A percentile compares a stretch with the other conserved stretches of the same genome.
These are phyloP conservation scores for Adenanthera pavonina DNA, from an alignment of 306 rosid species.

Conservation along the genomic window DNA sequence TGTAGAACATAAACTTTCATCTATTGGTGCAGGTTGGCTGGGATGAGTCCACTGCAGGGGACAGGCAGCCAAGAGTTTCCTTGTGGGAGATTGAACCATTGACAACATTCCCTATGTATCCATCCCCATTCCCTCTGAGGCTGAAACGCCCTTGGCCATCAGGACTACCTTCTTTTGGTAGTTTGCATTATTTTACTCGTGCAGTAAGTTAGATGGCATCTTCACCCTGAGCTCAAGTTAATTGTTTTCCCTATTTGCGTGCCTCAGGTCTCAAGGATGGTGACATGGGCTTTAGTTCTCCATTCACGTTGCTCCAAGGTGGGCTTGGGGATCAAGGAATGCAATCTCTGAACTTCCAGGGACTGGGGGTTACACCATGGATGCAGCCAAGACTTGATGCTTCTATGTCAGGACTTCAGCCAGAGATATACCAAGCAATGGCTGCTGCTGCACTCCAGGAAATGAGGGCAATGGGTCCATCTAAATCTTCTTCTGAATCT, in stretches of 20 bases:
- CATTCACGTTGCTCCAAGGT: constrained; percentile 78
- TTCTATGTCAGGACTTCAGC: constrained; percentile 71
- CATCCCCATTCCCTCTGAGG: constrained; percentile 82
- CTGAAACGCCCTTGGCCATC: constrained; percentile 93
- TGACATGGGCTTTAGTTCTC: constrained; percentile 70
- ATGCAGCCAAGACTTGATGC: constrained; percentile 84
- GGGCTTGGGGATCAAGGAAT: constrained; percentile 77
- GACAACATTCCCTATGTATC: constrained; percentile 93
- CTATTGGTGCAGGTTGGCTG: constrained; percentile 78
- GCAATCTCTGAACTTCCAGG: constrained; percentile 77
- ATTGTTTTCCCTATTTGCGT: constrained; percentile 21
- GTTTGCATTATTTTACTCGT: constrained; percentile 46
- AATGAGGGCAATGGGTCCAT: constrained; percentile 71
- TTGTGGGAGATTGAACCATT: constrained; percentile 93
- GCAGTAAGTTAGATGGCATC: constrained; percentile 13
- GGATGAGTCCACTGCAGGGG: constrained; percentile 96
- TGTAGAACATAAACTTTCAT: constrained; percentile 25
- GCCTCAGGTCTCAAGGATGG: constrained; percentile 74
- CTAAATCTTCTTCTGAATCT: constrained; percentile 61
- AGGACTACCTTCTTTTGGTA: constrained; percentile 76
- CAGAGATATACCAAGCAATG: constrained; percentile 86
- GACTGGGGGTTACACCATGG: constrained; percentile 84
- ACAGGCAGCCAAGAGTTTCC: constrained; percentile 92
- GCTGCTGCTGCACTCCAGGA: constrained; percentile 89
- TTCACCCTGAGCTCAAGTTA: constrained; percentile 12